Evolutionary conservation across 768 basidiomycete genomes (phyloP), one percentile per base, ranked within the genome.

Genomic region (Suillus subluteus): DNA sequence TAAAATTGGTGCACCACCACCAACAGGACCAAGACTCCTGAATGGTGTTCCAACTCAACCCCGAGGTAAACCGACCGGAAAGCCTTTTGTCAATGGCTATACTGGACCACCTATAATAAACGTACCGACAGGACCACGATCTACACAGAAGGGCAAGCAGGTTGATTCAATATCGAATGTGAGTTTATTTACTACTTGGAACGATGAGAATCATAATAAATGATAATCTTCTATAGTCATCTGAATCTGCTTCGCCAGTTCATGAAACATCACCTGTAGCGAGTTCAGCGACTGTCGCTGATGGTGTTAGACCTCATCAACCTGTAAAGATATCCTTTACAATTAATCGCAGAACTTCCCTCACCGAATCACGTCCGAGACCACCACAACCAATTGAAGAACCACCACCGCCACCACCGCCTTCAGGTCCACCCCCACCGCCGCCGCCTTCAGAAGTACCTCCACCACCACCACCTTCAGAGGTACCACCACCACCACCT

Each of bases 1-100:
- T 66, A 81, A 86, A 72, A 81, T 86, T 73, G 86, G 86, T 62
- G 83, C 80, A 56, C 76, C 80, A 4, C 90, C 87, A 11, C 90
- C 90, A 15, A 91, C 88, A 2, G 90, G 87, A 1, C 90, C 90
- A 18, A 83, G 89, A 54, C 80, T 90, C 56, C 76, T 81, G 59
- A 83, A 81, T 67, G 82, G 80, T 63, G 65, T 70, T 63, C 75
- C 76, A 65, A 64, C 65, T 58, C 73, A 73, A 62, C 64, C 74
- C 64, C 70, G 73, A 66, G 30, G 68, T 69, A 65, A 70, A 79
- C 52, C 75, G 37, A 16, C 67, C 15, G 48, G 81, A 61, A 87
- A 87, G 72, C 74, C 79, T 59, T 75, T 81, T 58, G 71, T 79
- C 66, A 86, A 87, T 66, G 85, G 84, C 16, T 78, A 81, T 64